Evolutionary conservation across 2,329 filamentous ascomycete genomes (phyloP).

Genomic region (Keithomyces neogunnii): DNA sequence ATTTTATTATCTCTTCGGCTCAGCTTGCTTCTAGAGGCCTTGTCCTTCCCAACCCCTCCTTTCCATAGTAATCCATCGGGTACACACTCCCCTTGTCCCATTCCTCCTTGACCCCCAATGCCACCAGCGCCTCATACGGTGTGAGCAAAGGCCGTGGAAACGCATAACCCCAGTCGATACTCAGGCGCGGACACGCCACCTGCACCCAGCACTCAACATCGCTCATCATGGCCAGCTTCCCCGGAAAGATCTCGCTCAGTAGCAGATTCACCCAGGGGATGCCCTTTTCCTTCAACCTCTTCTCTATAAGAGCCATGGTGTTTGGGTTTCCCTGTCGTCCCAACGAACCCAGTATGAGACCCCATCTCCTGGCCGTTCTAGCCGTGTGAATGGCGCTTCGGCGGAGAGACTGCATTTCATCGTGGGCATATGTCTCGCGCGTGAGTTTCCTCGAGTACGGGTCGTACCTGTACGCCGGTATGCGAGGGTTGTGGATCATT

Average conservation of each 20-base stretch:
- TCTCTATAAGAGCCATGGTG: conserved; percentile 81
- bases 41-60: conserved; percentile 79
- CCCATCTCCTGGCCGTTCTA: conserved; percentile 77
- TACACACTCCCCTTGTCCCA: conserved; percentile 60
- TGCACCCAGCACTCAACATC: conserved; percentile 98
- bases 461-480: conserved; percentile 93
- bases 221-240: conserved; percentile 84
- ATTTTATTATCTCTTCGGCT: neutral
- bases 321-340: conserved; percentile 94
- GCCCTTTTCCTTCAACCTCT: conserved; percentile 58
- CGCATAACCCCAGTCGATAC: conserved; percentile 98
- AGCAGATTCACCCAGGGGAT: conserved; percentile 80
- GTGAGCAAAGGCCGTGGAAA: conserved; percentile 84
- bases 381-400: conserved; percentile 69
- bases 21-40: conserved; percentile 30
- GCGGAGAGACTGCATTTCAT: conserved; percentile 79
- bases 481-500: conserved; percentile 93
- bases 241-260: conserved; percentile 92
- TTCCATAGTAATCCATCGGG: conserved; percentile 97
- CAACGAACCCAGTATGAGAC: conserved; percentile 84
- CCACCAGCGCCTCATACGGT: conserved; percentile 89
- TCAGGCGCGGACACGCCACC: conserved; percentile 90
- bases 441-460: conserved; percentile 90
- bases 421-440: conserved; percentile 83
- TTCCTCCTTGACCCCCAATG: conserved; percentile 69